phyloP scores from a whole-genome alignment of 176 grass and related monocot species.

The Hordeum marinum region DNA sequence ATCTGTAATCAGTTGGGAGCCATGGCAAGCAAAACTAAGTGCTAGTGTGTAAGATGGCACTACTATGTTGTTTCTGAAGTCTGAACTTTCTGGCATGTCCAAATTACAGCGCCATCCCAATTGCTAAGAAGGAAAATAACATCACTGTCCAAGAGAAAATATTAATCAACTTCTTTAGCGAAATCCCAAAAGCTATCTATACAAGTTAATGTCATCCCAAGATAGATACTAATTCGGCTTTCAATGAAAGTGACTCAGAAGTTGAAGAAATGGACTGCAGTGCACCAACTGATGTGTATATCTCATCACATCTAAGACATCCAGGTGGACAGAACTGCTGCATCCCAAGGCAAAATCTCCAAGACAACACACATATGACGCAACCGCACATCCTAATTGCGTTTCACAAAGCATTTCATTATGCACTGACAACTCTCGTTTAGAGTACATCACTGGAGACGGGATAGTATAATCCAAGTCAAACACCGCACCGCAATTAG shows the following conservation, averaged over 20 bases:
- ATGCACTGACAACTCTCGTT: neutral
- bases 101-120: neutral
- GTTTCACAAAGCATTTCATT: neutral
- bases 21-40: neutral
- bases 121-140: neutral
- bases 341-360: neutral
- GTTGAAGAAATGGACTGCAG: neutral
- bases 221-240: neutral
- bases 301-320: neutral
- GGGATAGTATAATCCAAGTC: neutral
- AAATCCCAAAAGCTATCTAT: neutral
- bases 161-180: neutral
- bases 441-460: neutral
- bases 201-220: neutral
- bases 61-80: neutral
- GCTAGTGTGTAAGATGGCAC: neutral
- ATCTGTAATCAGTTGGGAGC: neutral
- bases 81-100: neutral
- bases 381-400: neutral
- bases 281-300: neutral
- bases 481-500: neutral
- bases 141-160: neutral
- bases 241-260: neutral
- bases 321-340: neutral
- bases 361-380: neutral